Evolutionary conservation across 148 eudicot species (phyloP).

Genomic region (Diospyros kaki): DNA sequence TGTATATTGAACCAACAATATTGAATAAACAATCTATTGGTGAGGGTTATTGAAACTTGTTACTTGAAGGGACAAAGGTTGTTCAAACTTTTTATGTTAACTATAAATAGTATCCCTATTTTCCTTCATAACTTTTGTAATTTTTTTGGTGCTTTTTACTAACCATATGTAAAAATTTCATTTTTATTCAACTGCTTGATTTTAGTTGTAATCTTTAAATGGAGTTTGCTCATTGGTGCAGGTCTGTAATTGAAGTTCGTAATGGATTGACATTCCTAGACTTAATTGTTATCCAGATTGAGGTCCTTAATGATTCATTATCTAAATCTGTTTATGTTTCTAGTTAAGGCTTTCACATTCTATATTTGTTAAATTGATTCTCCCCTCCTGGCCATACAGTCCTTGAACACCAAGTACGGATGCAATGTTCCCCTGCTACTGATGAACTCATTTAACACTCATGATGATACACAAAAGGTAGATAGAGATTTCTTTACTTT

Average conservation of each 20-base stretch:
- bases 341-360: background rate
- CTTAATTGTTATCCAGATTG: slow-evolving; percentile 86
- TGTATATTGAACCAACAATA: no score
- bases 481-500: slow-evolving; percentile 1
- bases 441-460: slow-evolving; percentile 99
- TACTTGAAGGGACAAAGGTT: background rate
- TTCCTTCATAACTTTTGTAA: background rate
- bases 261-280: slow-evolving; percentile 88
- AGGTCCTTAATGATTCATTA: slow-evolving; percentile 41
- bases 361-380: slow-evolving; percentile 13
- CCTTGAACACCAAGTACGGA: slow-evolving; percentile 78
- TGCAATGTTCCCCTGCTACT: slow-evolving; percentile 89
- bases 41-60: background rate
- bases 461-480: slow-evolving; percentile 94
- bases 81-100: background rate
- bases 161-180: background rate
- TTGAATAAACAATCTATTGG: background rate
- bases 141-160: background rate
- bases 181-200: background rate
- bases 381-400: slow-evolving; percentile 30
- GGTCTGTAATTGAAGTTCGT: slow-evolving; percentile 96
- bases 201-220: background rate
- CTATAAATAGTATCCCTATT: background rate
- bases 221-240: slow-evolving; percentile 21
- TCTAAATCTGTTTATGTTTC: background rate